Base-by-base conservation (phyloP, 129 eudicot species). In the Flaveria bidentis region DNA sequence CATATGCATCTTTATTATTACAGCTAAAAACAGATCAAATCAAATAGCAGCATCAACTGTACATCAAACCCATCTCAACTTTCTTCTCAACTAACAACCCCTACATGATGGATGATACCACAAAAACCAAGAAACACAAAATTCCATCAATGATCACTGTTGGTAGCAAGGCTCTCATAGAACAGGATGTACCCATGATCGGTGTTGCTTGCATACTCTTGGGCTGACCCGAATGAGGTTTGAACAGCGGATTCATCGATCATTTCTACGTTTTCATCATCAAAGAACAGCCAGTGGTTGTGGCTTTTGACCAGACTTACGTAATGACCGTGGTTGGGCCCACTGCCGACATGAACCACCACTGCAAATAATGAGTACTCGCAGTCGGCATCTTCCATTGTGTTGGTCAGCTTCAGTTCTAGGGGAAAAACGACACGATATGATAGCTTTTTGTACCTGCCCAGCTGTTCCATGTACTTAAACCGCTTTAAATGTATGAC, bases 221-320 rank as follows among this genome's bases (percentile, higher is more conserved):
- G 95, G 0, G 91, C 85, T n/a, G 95, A 86, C 36, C 95, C 91
- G n/a, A 89, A 89, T 51, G 84, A 85, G 22, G 95, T 89, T 73
- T 89, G 95, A 42, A 89, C 91, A 2, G 87, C 91, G 7, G 91
- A 84, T 74, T 89, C 95, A 46, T 89, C 95, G 10, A 86, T 89
- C 86, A 89, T 89, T 80, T 89, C 95, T 28, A 89, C 95, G 67
- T 91, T 91, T 53, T 91, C 97, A 58, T 91, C 97, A 46, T 88
- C 97, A 68, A 91, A 91, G 70, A 84, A 86, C 22, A 91, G 46
- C 94, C 97, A 91, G 73, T 89, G 91, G 64, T 86, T 84, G 53
- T 86, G 91, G 78, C 95, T 89, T 76, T 89, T 89, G 51, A 89
- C 95, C 25, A 89, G 81, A 78, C 95, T 85, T 20, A 89, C 94